A percentile compares a stretch with the other conserved stretches of the same genome.
These are phyloP conservation scores for Cryomyces minteri DNA, from an alignment of 495 filamentous ascomycete genomes.

Conservation along the genomic window DNA sequence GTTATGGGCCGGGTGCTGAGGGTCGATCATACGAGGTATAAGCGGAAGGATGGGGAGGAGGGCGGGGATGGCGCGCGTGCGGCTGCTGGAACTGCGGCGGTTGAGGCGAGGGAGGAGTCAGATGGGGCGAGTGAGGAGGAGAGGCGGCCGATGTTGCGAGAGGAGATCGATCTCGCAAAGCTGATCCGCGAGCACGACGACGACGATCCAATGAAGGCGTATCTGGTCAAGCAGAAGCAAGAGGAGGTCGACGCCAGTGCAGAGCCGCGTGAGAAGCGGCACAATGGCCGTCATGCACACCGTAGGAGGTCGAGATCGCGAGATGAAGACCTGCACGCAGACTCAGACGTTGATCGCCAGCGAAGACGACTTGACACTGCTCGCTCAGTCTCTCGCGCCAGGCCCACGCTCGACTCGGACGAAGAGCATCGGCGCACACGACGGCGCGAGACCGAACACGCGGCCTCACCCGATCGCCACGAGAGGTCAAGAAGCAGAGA, in stretches of 20 bases:
- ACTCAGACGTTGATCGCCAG: too few species aligned
- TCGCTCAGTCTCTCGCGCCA: too few species aligned
- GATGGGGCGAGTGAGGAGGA: constrained; percentile 21
- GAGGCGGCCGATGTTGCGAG: constrained; percentile 30
- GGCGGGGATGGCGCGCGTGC: constrained; percentile 3
- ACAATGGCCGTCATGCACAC: not conserved
- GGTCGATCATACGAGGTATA: constrained; percentile 81
- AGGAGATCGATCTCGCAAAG: constrained; percentile 60
- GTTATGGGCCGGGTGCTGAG: constrained; percentile 65
- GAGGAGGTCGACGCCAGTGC: constrained; percentile 47
- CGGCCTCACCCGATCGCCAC: not conserved
- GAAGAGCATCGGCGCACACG: too few species aligned
- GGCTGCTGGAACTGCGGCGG: constrained; percentile 4
- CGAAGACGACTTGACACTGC: too few species aligned
- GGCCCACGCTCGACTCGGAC: too few species aligned
- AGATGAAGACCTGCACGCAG: not conserved
- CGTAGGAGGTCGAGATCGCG: not conserved
- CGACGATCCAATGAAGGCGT: constrained; percentile 94
- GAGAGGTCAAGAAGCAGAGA: not conserved
- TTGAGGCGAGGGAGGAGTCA: constrained; percentile 21
- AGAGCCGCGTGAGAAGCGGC: not conserved
- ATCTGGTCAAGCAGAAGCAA: constrained; percentile 72
- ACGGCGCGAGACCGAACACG: too few species aligned
- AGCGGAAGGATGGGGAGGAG: constrained; percentile 68
- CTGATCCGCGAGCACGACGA: constrained; percentile 72